phyloP scores from a whole-genome alignment of 176 grass and related monocot species.

The Aegilops umbellulata region DNA sequence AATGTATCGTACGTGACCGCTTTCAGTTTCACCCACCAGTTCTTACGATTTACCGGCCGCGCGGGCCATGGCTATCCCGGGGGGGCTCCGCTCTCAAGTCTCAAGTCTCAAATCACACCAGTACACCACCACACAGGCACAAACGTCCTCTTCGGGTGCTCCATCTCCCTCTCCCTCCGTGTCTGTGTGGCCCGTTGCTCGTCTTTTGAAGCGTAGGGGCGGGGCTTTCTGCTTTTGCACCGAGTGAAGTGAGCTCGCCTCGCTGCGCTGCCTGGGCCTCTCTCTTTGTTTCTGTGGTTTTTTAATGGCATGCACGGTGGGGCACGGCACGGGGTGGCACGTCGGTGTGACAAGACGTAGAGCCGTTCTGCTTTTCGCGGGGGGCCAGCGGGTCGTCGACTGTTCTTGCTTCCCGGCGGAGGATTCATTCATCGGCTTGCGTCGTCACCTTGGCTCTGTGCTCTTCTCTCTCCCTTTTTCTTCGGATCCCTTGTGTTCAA shows the following conservation, averaged over 20 bases:
- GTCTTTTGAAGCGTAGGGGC: background rate
- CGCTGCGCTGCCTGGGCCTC: background rate
- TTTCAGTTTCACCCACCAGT: no score
- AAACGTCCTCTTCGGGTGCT: no score
- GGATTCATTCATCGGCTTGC: background rate
- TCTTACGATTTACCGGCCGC: background rate
- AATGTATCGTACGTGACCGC: no score
- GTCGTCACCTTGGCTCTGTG: background rate
- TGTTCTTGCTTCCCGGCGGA: background rate
- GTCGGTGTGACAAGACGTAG: conserved; percentile 36
- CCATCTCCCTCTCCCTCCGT: background rate
- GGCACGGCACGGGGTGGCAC: background rate
- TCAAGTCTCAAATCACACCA: background rate
- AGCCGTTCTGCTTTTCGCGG: conserved; percentile 35
- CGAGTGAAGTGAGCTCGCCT: background rate
- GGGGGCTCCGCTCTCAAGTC: background rate
- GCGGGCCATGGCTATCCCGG: conserved; percentile 18
- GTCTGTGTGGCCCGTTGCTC: background rate
- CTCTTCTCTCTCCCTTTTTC: background rate
- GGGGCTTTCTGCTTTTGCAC: background rate
- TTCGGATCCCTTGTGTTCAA: background rate
- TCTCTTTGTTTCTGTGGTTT: background rate
- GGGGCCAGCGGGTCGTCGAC: conserved; percentile 4
- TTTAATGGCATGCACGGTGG: background rate
- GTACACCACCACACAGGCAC: no score